phyloP scores from a whole-genome alignment of 176 grass and related monocot genomes.

The Juncus effusus region DNA sequence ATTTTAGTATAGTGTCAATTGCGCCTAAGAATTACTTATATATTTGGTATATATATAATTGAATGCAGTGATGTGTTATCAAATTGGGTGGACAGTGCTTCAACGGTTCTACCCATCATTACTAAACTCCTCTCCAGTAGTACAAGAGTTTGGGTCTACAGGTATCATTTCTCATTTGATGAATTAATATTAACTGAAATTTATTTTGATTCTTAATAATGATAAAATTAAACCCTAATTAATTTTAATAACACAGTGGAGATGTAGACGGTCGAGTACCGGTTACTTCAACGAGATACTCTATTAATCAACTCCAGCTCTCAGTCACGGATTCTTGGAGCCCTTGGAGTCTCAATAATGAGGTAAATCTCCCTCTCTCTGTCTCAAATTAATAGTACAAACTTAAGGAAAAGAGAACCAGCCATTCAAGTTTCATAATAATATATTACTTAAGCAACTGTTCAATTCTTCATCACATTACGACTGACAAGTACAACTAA shows the following conservation, averaged over 20 bases:
- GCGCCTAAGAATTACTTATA: too few species aligned
- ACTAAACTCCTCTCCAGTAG: slow-evolving; percentile 43
- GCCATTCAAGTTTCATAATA: background rate
- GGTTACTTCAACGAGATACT: slow-evolving; percentile 75
- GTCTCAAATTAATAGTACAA: background rate
- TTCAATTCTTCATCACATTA: background rate
- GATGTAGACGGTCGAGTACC: slow-evolving; percentile 66
- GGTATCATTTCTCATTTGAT: slow-evolving; percentile 28
- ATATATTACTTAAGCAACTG: background rate
- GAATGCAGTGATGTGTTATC: slow-evolving; percentile 37
- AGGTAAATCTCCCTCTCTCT: slow-evolving; percentile 30
- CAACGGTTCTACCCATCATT: slow-evolving; percentile 57
- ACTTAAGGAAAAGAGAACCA: background rate
- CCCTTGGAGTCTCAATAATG: slow-evolving; percentile 49
- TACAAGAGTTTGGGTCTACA: slow-evolving; percentile 70
- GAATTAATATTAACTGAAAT: background rate
- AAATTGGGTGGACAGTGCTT: slow-evolving; percentile 42
- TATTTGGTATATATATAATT: too few species aligned
- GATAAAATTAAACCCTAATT: background rate
- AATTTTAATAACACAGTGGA: slow-evolving; percentile 39
- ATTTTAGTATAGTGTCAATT: too few species aligned
- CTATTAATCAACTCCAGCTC: slow-evolving; percentile 64
- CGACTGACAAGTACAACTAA: slow-evolving; percentile 16
- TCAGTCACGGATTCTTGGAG: slow-evolving; percentile 43
- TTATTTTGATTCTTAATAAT: background rate